phyloP scores from a whole-genome alignment of 768 basidiomycete genomes.

The Tricholoma furcatifolium region DNA sequence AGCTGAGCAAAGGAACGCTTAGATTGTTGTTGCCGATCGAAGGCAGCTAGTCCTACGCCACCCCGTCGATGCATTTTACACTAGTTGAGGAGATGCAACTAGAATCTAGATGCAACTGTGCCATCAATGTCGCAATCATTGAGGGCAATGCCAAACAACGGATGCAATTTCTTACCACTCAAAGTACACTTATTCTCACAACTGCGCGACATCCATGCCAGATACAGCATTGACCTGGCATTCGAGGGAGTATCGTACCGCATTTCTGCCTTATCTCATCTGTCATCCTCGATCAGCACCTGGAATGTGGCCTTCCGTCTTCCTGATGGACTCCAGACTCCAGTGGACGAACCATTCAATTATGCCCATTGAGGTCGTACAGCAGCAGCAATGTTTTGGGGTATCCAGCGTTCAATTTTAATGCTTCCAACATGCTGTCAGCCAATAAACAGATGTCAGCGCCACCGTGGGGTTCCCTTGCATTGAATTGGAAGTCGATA shows the following conservation, averaged over 20 bases:
- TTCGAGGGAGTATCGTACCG: background rate
- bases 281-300: background rate
- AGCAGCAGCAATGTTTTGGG: background rate
- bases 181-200: constrained; percentile 6
- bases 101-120: background rate
- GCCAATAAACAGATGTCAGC: background rate
- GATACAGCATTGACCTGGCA: background rate
- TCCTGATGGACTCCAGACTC: background rate
- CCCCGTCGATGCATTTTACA: constrained; percentile 68
- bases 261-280: background rate
- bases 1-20: constrained; percentile 80
- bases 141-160: background rate
- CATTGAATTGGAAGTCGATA: background rate
- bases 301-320: constrained; percentile 1
- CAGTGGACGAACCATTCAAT: background rate
- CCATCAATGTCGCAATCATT: background rate
- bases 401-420: background rate
- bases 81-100: background rate
- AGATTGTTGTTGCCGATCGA: constrained; percentile 84
- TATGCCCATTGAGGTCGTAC: background rate
- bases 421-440: background rate
- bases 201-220: constrained; percentile 3
- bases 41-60: constrained; percentile 85
- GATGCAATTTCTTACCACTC: too few relatives aligned
- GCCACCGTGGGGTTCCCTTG: background rate